Conservation (phyloP, 371 early-diverging fungal species). For the Chytridium lagenaria region DNA sequence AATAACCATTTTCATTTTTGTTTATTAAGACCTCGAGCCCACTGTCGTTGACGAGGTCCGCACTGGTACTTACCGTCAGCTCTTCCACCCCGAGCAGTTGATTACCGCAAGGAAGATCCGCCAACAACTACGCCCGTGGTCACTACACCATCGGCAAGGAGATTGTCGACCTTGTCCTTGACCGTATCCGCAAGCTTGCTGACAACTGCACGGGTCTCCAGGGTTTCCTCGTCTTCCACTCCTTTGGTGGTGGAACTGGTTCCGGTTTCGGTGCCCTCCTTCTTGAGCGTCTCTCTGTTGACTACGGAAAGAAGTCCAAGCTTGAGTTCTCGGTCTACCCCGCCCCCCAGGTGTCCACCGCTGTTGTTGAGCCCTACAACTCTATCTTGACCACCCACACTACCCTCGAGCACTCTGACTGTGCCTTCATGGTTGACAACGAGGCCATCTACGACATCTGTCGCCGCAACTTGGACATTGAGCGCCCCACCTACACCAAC, state of each 20-base stretch:
- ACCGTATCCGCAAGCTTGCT: conserved; percentile 96
- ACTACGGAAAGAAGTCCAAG: conserved; percentile 99
- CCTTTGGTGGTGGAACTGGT: conserved; percentile 99
- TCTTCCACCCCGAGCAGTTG: conserved; percentile 99
- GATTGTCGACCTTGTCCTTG: conserved; percentile 94
- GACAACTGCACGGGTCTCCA: conserved; percentile 98
- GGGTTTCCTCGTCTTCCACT: conserved; percentile 97
- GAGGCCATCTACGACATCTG: conserved; percentile 99
- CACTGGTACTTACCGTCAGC: conserved; percentile 92
- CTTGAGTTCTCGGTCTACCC: conserved; percentile 99
- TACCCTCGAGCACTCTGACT: conserved; percentile 98
- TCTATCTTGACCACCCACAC: conserved; percentile 98
- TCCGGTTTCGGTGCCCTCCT: conserved; percentile 99
- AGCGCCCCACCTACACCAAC: conserved; percentile 97
- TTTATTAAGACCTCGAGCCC: conserved; percentile 94
- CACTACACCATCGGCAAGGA: conserved; percentile 99
- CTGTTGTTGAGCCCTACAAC: conserved; percentile 98
- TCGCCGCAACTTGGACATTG: conserved; percentile 97
- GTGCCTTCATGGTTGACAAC: conserved; percentile 99
- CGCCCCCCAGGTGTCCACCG: conserved; percentile 97
- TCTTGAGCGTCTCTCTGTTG: conserved; percentile 95
- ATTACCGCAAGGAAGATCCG: conserved; percentile 99
- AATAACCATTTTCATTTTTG: too few species aligned
- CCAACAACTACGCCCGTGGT: conserved; percentile 99
- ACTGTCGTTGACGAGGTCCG: conserved; percentile 98